Evolutionary conservation across 331 rosid genomes (phyloP).

Genomic region (Arachis monticola): DNA sequence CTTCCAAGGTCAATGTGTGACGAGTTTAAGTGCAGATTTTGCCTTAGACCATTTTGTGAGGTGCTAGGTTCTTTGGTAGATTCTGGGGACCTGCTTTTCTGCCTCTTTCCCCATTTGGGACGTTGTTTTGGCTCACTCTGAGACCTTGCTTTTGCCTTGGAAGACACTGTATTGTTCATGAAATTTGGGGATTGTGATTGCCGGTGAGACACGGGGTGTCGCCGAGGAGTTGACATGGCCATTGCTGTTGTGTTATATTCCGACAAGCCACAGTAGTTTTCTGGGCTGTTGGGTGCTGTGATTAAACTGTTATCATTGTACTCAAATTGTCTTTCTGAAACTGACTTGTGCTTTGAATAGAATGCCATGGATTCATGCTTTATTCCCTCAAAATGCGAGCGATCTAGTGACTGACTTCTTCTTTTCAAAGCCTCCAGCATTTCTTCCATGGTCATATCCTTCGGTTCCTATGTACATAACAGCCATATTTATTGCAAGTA

Average conservation of each 20-base stretch:
- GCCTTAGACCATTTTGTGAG: slow-evolving; percentile 48
- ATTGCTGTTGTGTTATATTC: slow-evolving; percentile 45
- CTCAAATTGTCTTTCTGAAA: slow-evolving; percentile 39
- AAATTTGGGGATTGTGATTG: slow-evolving; percentile 60
- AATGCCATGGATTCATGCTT: slow-evolving; percentile 41
- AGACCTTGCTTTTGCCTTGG: slow-evolving; percentile 76
- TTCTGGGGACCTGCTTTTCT: slow-evolving; percentile 51
- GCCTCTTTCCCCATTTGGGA: slow-evolving; percentile 48
- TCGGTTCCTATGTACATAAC: slow-evolving; percentile 46
- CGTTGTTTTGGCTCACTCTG: slow-evolving; percentile 92
- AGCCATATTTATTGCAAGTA: slow-evolving; percentile 8
- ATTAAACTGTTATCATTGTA: slow-evolving; percentile 36
- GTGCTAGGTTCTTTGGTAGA: slow-evolving; percentile 11
- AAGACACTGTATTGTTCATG: slow-evolving; percentile 79
- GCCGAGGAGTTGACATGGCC: slow-evolving; percentile 44
- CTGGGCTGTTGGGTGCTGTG: slow-evolving; percentile 53
- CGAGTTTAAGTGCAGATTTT: slow-evolving; percentile 45
- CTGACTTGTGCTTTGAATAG: slow-evolving; percentile 50
- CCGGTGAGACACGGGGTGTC: slow-evolving; percentile 34
- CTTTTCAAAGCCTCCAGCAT: slow-evolving; percentile 47
- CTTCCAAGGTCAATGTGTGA: slow-evolving; percentile 44
- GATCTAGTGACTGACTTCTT: slow-evolving; percentile 56
- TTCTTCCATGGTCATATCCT: slow-evolving; percentile 46
- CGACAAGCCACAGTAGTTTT: slow-evolving; percentile 31
- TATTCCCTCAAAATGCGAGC: slow-evolving; percentile 39